A percentile compares a stretch with the other conserved stretches of the same genome.
Evolutionary conservation across 2,329 filamentous ascomycete genomes (phyloP).

Genomic region (Epichloe gansuensis): DNA sequence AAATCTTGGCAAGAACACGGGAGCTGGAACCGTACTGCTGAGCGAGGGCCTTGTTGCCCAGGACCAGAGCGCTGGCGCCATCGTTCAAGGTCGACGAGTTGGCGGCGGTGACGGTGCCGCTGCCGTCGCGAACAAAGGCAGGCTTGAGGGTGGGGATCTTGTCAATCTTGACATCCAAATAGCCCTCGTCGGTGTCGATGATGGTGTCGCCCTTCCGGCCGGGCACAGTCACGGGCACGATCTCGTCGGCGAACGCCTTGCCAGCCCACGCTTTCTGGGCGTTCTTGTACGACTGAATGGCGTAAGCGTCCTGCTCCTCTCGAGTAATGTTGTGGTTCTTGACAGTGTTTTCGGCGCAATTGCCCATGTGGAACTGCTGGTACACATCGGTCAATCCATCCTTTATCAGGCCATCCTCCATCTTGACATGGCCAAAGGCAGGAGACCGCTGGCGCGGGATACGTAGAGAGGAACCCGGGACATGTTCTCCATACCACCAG

Average conservation of each 20-base stretch:
- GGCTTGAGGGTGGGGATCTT: conserved; percentile 82
- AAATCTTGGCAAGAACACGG: conserved; percentile 76
- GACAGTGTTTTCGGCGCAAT: conserved; percentile 88
- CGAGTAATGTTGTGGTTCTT: conserved; percentile 74
- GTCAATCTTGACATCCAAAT: conserved; percentile 72
- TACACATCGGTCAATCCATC: conserved; percentile 96
- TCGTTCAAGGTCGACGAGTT: conserved; percentile 94
- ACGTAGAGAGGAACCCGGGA: conserved; percentile 85
- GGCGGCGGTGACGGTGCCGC: conserved; percentile 83
- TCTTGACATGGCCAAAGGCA: conserved; percentile 72
- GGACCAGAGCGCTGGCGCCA: conserved; percentile 78
- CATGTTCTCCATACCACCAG: conserved; percentile 99
- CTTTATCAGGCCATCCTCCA: conserved; percentile 87
- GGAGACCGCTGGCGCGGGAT: conserved; percentile 71
- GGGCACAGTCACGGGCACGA: conserved; percentile 77
- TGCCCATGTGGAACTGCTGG: conserved; percentile 95
- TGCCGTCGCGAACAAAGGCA: conserved; percentile 76
- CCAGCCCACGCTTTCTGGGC: conserved; percentile 82
- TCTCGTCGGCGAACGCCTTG: conserved; percentile 76
- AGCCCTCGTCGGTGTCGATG: conserved; percentile 78
- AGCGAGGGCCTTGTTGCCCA: conserved; percentile 71
- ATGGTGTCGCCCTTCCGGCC: conserved; percentile 72
- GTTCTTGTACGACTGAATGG: conserved; percentile 78
- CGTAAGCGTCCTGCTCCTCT: conserved; percentile 83
- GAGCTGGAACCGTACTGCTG: conserved; percentile 67